Conservation (phyloP, 176 grass and related monocot genomes). For the Luzula sylvatica region DNA sequence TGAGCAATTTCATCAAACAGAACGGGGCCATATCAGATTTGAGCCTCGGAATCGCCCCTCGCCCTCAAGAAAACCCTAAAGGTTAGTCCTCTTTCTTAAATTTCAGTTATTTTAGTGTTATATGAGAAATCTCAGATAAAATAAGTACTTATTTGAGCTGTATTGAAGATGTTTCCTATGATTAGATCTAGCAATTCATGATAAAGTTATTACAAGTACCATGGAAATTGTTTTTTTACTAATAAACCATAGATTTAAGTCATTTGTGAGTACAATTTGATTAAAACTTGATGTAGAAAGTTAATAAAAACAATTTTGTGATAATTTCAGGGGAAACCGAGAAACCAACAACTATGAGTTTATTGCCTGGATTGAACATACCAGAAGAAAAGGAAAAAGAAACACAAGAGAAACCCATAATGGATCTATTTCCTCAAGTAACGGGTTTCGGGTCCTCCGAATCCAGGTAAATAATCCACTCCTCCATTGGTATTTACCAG, state of each 20-base stretch:
- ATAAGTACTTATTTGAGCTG: no score
- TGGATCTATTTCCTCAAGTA: slow-evolving; percentile 84
- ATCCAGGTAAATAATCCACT: slow-evolving; percentile 20
- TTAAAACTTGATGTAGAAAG: background rate
- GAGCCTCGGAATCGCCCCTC: slow-evolving; percentile 43
- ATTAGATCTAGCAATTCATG: background rate
- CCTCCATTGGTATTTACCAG: background rate
- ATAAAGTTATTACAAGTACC: background rate
- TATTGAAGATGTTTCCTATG: background rate
- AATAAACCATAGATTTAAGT: no score
- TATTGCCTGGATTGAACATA: slow-evolving; percentile 31
- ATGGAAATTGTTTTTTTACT: background rate
- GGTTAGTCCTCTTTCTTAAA: slow-evolving; percentile 6
- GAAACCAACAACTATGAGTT: slow-evolving; percentile 34
- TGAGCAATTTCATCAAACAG: slow-evolving; percentile 82
- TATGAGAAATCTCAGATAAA: background rate
- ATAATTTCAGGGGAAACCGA: slow-evolving; percentile 46
- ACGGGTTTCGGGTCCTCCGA: slow-evolving; percentile 31
- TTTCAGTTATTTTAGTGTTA: background rate
- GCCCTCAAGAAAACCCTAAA: slow-evolving; percentile 23
- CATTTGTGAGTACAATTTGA: background rate
- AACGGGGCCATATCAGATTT: slow-evolving; percentile 67
- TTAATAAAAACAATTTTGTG: slow-evolving; percentile 16
- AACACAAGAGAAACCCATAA: slow-evolving; percentile 40
- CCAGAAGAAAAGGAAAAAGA: slow-evolving; percentile 25